A percentile compares a stretch with the other conserved stretches of the same genome.
phyloP scores from a whole-genome alignment of 2,329 filamentous ascomycete genomes.

The Xylariaceae sp. region DNA sequence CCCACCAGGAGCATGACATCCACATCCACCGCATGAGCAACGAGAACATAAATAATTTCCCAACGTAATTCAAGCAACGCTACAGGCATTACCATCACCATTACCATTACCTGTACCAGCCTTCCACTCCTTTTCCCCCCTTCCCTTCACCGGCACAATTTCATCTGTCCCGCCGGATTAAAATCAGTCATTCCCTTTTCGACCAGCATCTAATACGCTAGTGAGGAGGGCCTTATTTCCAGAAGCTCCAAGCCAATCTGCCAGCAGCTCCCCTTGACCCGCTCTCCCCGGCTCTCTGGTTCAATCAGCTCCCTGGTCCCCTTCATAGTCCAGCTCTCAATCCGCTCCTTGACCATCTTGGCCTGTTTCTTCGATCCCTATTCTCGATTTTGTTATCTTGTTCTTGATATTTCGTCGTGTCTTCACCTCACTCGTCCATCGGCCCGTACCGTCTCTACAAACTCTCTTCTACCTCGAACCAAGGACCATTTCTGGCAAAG shows the following conservation, averaged over 20 bases:
- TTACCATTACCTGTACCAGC: constrained; percentile 27
- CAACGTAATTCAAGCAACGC: constrained; percentile 13
- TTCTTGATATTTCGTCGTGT: constrained; percentile 20
- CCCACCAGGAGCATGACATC: neutral
- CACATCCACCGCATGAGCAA: constrained; percentile 25
- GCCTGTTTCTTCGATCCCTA: constrained; percentile 29
- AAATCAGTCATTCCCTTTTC: constrained; percentile 42
- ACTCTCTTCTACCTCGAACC: constrained; percentile 19
- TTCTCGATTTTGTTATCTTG: constrained; percentile 26
- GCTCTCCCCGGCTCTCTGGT: constrained; percentile 44
- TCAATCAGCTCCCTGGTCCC: constrained; percentile 42
- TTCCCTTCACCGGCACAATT: constrained; percentile 26
- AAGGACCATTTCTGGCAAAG: constrained; percentile 19
- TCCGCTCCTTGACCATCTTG: constrained; percentile 31
- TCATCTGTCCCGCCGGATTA: constrained; percentile 35
- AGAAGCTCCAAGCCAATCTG: constrained; percentile 43
- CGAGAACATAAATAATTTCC: constrained; percentile 31
- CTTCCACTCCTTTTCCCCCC: constrained; percentile 31
- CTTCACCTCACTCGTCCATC: constrained; percentile 16
- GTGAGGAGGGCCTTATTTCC: constrained; percentile 45
- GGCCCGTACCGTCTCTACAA: constrained; percentile 29
- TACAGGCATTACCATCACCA: constrained; percentile 7
- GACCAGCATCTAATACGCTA: constrained; percentile 43
- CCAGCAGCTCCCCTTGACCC: constrained; percentile 43
- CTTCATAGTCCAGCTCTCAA: constrained; percentile 41